Evolutionary conservation across 169 alveolate genomes (phyloP).

Genomic region (Plasmodium ovale): DNA sequence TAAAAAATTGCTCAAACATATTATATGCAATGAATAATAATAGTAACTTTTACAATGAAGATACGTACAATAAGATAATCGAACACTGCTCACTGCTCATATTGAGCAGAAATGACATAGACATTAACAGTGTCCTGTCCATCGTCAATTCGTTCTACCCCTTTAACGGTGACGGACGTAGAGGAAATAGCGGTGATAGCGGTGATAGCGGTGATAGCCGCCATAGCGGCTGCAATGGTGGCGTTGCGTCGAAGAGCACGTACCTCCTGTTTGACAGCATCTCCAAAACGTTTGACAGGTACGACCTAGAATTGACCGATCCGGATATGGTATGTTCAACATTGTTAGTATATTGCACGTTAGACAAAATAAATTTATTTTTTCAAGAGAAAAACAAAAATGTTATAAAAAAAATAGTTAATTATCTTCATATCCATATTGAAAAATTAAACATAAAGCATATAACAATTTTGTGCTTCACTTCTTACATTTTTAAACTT

Average conservation of each 20-base stretch:
- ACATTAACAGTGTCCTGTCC: constrained; percentile 35
- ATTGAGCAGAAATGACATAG: constrained; percentile 63
- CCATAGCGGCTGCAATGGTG: neutral
- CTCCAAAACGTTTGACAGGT: constrained; percentile 57
- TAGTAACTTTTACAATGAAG: constrained; percentile 47
- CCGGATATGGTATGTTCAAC: constrained; percentile 35
- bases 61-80: constrained; percentile 28
- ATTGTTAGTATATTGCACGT: constrained; percentile 24
- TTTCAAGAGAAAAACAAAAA: constrained; percentile 46
- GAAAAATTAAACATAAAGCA: constrained; percentile 65
- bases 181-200: neutral
- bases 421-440: constrained; percentile 17
- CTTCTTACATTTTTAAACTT: constrained; percentile 33
- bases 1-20: constrained; percentile 48
- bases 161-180: neutral
- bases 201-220: neutral
- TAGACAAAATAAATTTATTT: constrained; percentile 45
- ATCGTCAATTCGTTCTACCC: constrained; percentile 33
- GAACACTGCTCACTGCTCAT: constrained; percentile 46
- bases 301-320: constrained; percentile 51
- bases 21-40: constrained; percentile 69
- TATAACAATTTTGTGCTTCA: constrained; percentile 43
- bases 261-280: constrained; percentile 51
- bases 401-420: constrained; percentile 29
- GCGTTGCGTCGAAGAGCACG: constrained; percentile 7